A percentile compares a stretch with the other conserved stretches of the same genome.
These are phyloP conservation scores for Protomyces pachydermus DNA, from an alignment of 1,139 yeast species.

Conservation along the genomic window DNA sequence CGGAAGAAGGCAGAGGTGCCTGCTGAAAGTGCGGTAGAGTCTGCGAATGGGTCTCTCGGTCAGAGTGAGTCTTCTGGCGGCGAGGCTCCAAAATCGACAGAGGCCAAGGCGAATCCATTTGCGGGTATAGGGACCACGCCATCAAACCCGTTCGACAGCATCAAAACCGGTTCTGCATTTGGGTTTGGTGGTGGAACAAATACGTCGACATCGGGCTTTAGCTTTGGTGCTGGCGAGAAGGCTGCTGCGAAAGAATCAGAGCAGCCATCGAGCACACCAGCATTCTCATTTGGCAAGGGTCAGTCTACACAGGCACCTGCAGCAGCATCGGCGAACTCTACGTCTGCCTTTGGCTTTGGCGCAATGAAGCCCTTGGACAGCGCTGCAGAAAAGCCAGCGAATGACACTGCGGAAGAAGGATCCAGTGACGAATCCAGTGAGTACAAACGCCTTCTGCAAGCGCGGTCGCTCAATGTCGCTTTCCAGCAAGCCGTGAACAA, in stretches of 20 bases:
- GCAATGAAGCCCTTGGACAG: not conserved
- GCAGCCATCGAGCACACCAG: constrained; percentile 2
- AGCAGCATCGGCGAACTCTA: not conserved
- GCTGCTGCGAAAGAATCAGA: not conserved
- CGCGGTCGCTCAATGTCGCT: constrained; percentile 33
- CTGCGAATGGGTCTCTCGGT: too few relatives aligned
- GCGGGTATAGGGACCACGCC: constrained; percentile 1
- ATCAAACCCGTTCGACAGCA: not conserved
- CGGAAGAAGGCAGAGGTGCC: constrained; percentile 14
- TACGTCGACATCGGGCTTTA: not conserved
- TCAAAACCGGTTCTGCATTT: constrained; percentile 7
- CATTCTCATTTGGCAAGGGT: constrained; percentile 12
- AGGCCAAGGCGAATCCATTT: constrained; percentile 15
- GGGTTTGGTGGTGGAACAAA: not conserved
- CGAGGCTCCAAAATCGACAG: not conserved
- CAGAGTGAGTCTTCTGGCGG: not conserved
- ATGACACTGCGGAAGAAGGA: not conserved
- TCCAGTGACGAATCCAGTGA: not conserved
- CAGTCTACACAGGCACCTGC: not conserved
- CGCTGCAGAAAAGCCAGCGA: not conserved
- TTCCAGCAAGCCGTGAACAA: constrained; percentile 4
- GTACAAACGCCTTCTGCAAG: constrained; percentile 8
- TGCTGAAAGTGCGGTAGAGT: not conserved
- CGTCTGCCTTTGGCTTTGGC: not conserved
- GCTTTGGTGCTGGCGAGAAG: not conserved